Evolutionary conservation across 2,329 filamentous ascomycete species (phyloP), one percentile per base, ranked within the genome.

Genomic region (Aspergillus novoparasiticus): DNA sequence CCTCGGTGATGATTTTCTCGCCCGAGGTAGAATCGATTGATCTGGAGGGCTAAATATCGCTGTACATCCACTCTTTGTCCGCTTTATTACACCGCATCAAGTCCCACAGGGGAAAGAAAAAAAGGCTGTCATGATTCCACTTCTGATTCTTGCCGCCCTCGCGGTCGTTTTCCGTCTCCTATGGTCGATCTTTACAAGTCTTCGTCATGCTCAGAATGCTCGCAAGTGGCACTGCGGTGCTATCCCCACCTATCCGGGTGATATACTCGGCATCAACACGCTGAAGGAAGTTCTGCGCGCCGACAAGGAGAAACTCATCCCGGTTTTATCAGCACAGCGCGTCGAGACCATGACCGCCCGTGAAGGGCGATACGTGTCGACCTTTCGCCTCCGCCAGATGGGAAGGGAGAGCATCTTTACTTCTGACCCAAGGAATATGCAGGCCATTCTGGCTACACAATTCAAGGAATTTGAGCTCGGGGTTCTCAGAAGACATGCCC

Each of bases 391-490:
- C 19, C 66, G 68, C 39, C 71, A 71, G 41, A 60, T 73, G 26
- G 71, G 69, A 26, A 66, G 64, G 19, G 66, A 74, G 11, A 59
- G 64, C 12, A 51, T 73, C 46, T 69, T 72, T 39, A 79, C 77
- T 9, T 66, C 69, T 26, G 78, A 80, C 19, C 78, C 78, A 4
- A 74, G 74, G 61, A 96, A 96, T 74, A 88, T 96, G 78, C 95
- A 96, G 77, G 91, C 93, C 23, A 83, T 97, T 26, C 81, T 97
- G 14, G 91, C 93, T 0, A 91, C 90, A 1, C 91, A 96, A 73
- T 97, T 97, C 75, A 81, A 81, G 63, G 90, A 95, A 70, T 97
- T 89, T 72, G 93, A 92, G 70, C 93, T 97, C 75, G 93, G 93
- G 8, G 79, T 87, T 65, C 78, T 92, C 66, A 81, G 96, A 23